Conservation (phyloP, 768 basidiomycete species). For the Mycena epipterygia region DNA sequence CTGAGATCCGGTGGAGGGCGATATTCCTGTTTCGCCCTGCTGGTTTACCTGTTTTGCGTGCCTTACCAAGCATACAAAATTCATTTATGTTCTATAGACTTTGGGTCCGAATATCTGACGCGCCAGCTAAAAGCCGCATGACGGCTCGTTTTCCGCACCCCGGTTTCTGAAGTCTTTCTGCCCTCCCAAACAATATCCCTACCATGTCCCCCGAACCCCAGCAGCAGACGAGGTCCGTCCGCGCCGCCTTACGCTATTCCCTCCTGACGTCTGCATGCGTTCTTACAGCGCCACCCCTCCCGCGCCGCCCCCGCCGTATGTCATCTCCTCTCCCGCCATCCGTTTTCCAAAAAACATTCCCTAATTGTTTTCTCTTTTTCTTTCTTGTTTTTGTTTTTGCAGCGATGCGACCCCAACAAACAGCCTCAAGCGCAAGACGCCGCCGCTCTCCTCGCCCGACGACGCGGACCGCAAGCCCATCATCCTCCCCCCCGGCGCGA, state of each 20-base stretch:
- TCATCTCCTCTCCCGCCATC: not conserved
- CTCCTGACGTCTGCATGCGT: not conserved
- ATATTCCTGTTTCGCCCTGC: too few relatives aligned
- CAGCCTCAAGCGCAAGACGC: conserved; percentile 32
- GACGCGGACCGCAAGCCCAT: conserved; percentile 29
- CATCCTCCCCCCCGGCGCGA: conserved; percentile 30
- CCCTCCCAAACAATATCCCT: not conserved
- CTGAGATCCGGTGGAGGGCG: too few relatives aligned
- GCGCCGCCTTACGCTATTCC: not conserved
- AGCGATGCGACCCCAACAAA: not conserved
- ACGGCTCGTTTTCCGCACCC: not conserved
- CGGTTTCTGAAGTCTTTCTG: not conserved
- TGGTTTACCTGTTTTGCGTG: too few relatives aligned
- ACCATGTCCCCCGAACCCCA: conserved; percentile 8
- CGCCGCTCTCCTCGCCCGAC: not conserved
- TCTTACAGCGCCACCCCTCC: conserved; percentile 29
- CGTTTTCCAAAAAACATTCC: conserved; percentile 20
- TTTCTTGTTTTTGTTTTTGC: not conserved
- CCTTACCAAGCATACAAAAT: not conserved
- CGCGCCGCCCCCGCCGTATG: conserved; percentile 22
- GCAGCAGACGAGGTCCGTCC: not conserved
- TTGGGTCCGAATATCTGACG: not conserved
- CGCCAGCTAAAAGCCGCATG: conserved; percentile 35
- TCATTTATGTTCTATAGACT: conserved; percentile 13
- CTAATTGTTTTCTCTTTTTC: not conserved